phyloP scores from a whole-genome alignment of 208 protist species.

The Trichomonas tenax region DNA sequence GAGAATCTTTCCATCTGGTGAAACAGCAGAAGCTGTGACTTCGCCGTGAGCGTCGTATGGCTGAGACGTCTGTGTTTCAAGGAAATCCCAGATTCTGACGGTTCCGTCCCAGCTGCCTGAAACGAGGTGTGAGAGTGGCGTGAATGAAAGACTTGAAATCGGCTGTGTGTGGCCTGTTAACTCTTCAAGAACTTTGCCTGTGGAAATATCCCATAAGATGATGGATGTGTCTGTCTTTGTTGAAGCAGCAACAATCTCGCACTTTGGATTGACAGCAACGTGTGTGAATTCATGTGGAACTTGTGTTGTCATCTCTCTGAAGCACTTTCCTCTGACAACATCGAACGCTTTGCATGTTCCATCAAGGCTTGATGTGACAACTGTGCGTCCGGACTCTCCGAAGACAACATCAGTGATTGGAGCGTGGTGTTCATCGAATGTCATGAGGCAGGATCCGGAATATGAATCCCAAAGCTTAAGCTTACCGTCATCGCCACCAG shows the following conservation, averaged over 20 bases:
- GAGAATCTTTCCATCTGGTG: not conserved
- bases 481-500: slow-evolving; percentile 38
- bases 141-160: slow-evolving; percentile 29
- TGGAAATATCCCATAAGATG: slow-evolving; percentile 27
- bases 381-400: not conserved
- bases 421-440: slow-evolving; percentile 37
- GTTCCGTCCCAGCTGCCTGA: slow-evolving; percentile 32
- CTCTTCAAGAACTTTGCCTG: slow-evolving; percentile 29
- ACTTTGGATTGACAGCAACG: not conserved
- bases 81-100: slow-evolving; percentile 34
- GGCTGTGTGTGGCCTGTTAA: slow-evolving; percentile 30
- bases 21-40: not conserved
- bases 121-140: not conserved
- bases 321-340: not conserved
- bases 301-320: not conserved
- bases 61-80: not conserved
- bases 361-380: slow-evolving; percentile 8
- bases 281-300: not conserved
- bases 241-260: not conserved
- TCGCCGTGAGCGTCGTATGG: not conserved
- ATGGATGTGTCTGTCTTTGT: not conserved
- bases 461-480: slow-evolving; percentile 40
- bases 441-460: slow-evolving; percentile 39
- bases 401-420: slow-evolving; percentile 35
- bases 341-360: slow-evolving; percentile 16